Percentiles rank a stretch among this genome's conserved stretches.
Conservation (phyloP, 2,329 filamentous ascomycete species). For the Didymella pinodella region DNA sequence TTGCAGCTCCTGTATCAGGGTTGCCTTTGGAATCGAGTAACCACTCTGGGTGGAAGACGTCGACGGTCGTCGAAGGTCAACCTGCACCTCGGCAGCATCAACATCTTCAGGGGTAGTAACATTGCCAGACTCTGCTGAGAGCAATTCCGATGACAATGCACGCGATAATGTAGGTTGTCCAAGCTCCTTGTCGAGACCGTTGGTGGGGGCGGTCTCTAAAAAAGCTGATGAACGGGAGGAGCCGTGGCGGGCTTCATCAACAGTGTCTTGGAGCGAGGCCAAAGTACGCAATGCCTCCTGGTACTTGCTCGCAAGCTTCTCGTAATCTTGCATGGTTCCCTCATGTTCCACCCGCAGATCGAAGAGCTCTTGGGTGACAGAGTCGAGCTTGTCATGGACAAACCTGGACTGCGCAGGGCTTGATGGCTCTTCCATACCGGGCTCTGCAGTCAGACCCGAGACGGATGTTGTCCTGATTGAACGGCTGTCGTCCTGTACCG, state of each 20-base stretch:
- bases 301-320: constrained; percentile 85
- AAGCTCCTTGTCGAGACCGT: constrained; percentile 71
- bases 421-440: constrained; percentile 59
- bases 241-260: constrained; percentile 78
- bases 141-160: constrained; percentile 93
- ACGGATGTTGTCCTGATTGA: constrained; percentile 20
- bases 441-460: constrained; percentile 31
- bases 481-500: constrained; percentile 3
- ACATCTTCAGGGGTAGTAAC: constrained; percentile 40
- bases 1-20: constrained; percentile 68
- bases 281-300: constrained; percentile 84
- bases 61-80: constrained; percentile 55
- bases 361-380: constrained; percentile 87
- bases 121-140: constrained; percentile 75
- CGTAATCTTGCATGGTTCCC: constrained; percentile 78
- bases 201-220: constrained; percentile 78
- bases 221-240: constrained; percentile 76
- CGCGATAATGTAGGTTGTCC: constrained; percentile 79
- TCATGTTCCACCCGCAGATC: constrained; percentile 93
- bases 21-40: constrained; percentile 24
- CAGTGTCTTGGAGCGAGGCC: constrained; percentile 82
- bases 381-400: constrained; percentile 91
- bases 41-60: constrained; percentile 30
- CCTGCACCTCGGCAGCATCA: constrained; percentile 69
- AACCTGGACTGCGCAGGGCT: constrained; percentile 84